Percentiles rank a stretch among this genome's conserved stretches.
Evolutionary conservation across 192 early-diverging fungal genomes (phyloP).

Genomic region (Coemansia sp.): DNA sequence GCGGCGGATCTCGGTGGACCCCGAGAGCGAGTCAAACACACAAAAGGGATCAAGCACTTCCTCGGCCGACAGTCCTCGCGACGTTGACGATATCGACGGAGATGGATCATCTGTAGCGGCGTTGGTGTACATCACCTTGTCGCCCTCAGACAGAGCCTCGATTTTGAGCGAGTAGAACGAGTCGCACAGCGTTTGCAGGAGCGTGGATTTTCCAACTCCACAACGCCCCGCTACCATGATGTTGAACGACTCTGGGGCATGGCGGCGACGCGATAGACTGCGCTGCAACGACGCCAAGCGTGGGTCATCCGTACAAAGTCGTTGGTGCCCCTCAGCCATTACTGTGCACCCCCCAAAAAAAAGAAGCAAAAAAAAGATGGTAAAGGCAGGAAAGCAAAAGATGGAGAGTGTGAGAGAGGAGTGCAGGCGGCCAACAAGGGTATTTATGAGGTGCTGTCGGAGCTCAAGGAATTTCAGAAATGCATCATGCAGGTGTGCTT

Average conservation of each 20-base stretch:
- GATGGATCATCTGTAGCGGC: not conserved
- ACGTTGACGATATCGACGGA: not conserved
- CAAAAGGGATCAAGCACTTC: conserved; percentile 46
- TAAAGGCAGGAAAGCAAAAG: not conserved
- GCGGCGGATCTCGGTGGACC: conserved; percentile 20
- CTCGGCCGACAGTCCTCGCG: conserved; percentile 6
- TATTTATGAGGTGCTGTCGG: too few species aligned
- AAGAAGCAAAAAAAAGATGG: conserved; percentile 1
- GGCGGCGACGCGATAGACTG: conserved; percentile 22
- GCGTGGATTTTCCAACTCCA: conserved; percentile 71
- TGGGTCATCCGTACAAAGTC: not conserved
- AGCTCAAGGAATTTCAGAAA: not conserved
- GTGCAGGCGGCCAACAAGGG: not conserved
- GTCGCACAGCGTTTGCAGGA: conserved; percentile 67
- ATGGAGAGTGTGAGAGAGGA: not conserved
- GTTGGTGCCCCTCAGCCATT: conserved; percentile 7
- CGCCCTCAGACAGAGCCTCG: conserved; percentile 23
- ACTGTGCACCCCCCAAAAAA: not conserved
- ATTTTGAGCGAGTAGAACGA: conserved; percentile 42
- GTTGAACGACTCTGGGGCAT: conserved; percentile 40
- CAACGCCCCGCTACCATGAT: conserved; percentile 37
- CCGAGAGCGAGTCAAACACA: conserved; percentile 42
- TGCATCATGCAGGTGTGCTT: not conserved
- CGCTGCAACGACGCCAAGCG: conserved; percentile 3
- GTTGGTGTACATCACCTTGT: conserved; percentile 9